These are phyloP conservation scores for Funneliformis mosseae DNA, from an alignment of 192 early-diverging fungal species.

Conservation along the genomic window DNA sequence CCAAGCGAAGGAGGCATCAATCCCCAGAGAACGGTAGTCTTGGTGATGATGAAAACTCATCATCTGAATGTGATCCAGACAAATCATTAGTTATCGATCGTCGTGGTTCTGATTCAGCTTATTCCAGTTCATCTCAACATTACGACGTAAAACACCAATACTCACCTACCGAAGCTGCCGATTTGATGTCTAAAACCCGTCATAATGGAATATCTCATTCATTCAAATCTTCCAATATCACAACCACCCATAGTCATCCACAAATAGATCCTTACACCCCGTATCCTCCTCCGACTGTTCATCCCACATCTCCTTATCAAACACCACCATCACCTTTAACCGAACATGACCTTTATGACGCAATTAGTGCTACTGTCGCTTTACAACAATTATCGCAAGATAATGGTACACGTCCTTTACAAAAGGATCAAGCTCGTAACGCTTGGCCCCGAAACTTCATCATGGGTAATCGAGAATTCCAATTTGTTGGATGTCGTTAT, in stretches of 20 bases:
- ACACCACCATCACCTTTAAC: constrained; percentile 12
- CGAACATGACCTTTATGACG: constrained; percentile 15
- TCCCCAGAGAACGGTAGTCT: constrained; percentile 7
- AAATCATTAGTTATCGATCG: neutral
- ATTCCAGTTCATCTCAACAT: constrained; percentile 18
- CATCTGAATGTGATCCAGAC: neutral
- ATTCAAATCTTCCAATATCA: neutral
- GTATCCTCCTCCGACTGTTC: constrained; percentile 7
- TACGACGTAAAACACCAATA: constrained; percentile 1
- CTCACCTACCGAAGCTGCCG: neutral
- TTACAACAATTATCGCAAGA: constrained; percentile 23
- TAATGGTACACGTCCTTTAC: constrained; percentile 5
- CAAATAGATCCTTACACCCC: neutral
- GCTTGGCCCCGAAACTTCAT: constrained; percentile 27
- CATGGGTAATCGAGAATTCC: constrained; percentile 23
- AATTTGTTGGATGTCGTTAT: constrained; percentile 23
- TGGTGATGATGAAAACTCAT: constrained; percentile 23
- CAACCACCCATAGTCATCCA: neutral
- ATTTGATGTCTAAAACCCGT: neutral
- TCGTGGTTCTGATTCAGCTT: constrained; percentile 12
- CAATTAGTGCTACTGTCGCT: constrained; percentile 9
- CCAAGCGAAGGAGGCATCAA: constrained; percentile 20
- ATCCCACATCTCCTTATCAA: constrained; percentile 2
- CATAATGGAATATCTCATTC: constrained; percentile 1
- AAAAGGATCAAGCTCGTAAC: neutral